A percentile compares a stretch with the other conserved stretches of the same genome.
Evolutionary conservation across 73 alveolate genomes (phyloP).

Genomic region (Tetrahymena thermophila): DNA sequence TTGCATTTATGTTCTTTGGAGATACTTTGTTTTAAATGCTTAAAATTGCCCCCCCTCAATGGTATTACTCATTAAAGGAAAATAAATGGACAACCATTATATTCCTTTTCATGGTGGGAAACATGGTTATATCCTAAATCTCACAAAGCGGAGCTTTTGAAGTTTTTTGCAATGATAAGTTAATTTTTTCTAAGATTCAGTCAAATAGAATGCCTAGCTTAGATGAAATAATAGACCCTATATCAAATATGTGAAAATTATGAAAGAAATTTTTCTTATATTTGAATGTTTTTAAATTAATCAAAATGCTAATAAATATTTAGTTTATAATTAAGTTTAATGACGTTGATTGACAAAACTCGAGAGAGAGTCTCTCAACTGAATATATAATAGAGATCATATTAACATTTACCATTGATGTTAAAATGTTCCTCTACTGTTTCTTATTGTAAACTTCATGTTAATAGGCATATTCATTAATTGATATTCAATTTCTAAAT

Average conservation of each 20-base stretch:
- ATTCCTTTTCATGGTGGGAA: background rate
- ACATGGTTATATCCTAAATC: background rate
- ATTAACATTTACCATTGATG: background rate
- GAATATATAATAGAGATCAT: background rate
- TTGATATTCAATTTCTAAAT: background rate
- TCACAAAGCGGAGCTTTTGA: background rate
- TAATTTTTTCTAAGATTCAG: background rate
- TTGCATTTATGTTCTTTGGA: background rate
- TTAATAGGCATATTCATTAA: too few relatives aligned
- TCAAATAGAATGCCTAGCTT: background rate
- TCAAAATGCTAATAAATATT: background rate
- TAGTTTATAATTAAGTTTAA: background rate
- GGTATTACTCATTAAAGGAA: background rate
- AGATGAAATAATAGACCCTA: background rate
- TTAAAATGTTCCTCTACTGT: background rate
- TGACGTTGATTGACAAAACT: background rate
- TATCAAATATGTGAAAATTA: background rate
- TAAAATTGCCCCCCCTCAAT: background rate
- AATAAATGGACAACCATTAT: background rate
- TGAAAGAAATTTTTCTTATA: background rate
- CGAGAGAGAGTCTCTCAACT: conserved; percentile 5
- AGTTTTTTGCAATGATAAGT: background rate
- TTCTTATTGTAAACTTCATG: background rate
- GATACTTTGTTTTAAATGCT: background rate
- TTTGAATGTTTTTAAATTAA: background rate